phyloP scores from a whole-genome alignment of 306 rosid genomes.

The Acacia crassicarpa region DNA sequence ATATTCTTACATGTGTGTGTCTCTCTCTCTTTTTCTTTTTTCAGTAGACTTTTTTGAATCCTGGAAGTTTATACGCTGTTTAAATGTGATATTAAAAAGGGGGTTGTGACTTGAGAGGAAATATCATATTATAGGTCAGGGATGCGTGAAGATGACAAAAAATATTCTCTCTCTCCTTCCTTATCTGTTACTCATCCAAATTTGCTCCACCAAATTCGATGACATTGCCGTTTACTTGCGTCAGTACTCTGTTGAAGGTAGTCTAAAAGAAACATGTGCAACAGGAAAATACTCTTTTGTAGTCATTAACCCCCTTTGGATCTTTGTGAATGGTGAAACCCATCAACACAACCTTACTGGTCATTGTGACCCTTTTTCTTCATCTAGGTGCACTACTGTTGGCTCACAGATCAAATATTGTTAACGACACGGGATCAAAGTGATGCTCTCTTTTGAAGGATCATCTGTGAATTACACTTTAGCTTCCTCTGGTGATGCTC shows the following conservation, averaged over 20 bases:
- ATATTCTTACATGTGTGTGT: too few species aligned
- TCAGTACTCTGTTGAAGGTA: conserved; percentile 5
- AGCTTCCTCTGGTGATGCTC: conserved; percentile 15
- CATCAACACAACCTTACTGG: too few species aligned
- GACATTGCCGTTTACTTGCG: conserved; percentile 34
- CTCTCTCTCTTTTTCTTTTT: too few species aligned
- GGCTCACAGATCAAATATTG: conserved; percentile 7
- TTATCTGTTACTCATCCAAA: background rate
- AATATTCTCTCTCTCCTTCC: background rate
- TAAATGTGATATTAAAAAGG: too few species aligned
- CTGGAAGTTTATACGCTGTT: too few species aligned
- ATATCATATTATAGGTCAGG: too few species aligned
- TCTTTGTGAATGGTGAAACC: too few species aligned
- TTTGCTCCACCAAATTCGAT: background rate
- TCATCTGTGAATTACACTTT: background rate
- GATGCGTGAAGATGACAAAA: background rate
- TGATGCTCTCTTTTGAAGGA: conserved; percentile 28
- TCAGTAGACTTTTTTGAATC: too few species aligned
- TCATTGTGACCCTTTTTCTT: background rate
- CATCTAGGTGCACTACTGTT: background rate
- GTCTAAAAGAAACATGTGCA: conserved; percentile 24
- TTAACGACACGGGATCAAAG: conserved; percentile 30
- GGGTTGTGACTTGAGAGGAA: too few species aligned
- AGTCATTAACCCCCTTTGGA: too few species aligned
- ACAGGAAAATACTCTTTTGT: conserved; percentile 22